These are phyloP conservation scores for Pseudozyma sp. DNA, from an alignment of 1,284 basidiomycete species.

Conservation along the genomic window DNA sequence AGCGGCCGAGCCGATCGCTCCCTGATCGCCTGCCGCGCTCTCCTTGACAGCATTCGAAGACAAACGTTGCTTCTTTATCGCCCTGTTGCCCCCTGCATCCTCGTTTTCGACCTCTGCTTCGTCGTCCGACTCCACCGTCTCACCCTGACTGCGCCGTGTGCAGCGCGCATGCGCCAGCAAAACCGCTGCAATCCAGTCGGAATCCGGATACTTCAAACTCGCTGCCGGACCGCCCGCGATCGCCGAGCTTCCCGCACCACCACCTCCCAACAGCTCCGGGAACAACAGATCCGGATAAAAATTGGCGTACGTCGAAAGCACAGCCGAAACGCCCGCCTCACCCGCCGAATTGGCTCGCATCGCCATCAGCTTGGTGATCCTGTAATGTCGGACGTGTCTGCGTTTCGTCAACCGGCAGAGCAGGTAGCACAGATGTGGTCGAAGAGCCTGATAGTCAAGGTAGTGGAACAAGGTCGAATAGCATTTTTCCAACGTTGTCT, in stretches of 20 bases:
- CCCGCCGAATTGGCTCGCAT: conserved; percentile 37
- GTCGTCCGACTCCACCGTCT: conserved; percentile 37
- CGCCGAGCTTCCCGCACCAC: conserved; percentile 25
- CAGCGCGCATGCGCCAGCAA: conserved; percentile 40
- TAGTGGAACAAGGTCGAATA: conserved; percentile 57
- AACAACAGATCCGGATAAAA: conserved; percentile 58
- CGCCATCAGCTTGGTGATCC: conserved; percentile 53
- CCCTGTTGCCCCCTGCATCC: conserved; percentile 1
- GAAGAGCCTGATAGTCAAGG: conserved; percentile 51
- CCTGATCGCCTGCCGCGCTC: conserved; percentile 9
- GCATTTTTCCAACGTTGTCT: conserved; percentile 34
- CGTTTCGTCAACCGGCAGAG: conserved; percentile 49
- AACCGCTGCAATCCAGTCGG: conserved; percentile 40
- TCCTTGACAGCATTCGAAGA: conserved; percentile 24
- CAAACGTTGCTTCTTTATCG: conserved; percentile 24
- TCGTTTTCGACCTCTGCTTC: conserved; percentile 27
- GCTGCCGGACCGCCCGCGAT: conserved; percentile 25
- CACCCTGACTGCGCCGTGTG: conserved; percentile 20
- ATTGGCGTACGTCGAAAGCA: conserved; percentile 52
- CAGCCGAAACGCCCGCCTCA: conserved; percentile 39
- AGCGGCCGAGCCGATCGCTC: conserved; percentile 7
- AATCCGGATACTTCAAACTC: conserved; percentile 48
- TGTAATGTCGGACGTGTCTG: conserved; percentile 51
- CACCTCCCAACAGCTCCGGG: conserved; percentile 44
- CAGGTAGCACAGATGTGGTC: conserved; percentile 52